Percentiles rank a stretch among this genome's conserved stretches.
phyloP scores from a whole-genome alignment of 2,329 filamentous ascomycete genomes.

The Verticillium isaacii region DNA sequence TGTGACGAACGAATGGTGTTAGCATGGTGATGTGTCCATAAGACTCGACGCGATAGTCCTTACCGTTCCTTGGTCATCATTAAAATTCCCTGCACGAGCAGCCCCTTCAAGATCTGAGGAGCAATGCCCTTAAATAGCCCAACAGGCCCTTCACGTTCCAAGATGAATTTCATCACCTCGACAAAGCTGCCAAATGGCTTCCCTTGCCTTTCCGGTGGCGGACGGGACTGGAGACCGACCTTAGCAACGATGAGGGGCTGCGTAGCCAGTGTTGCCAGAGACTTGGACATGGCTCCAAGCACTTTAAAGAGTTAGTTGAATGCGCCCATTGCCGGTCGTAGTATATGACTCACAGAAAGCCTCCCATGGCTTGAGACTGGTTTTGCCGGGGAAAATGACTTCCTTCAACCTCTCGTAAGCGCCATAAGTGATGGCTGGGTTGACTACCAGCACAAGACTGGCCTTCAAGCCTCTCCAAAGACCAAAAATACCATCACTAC shows the following conservation, averaged over 20 bases:
- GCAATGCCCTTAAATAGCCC: conserved; percentile 97
- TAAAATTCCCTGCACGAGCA: conserved; percentile 88
- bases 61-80: conserved; percentile 99
- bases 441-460: conserved; percentile 90
- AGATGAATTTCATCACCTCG: conserved; percentile 92
- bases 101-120: conserved; percentile 87
- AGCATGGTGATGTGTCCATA: background rate
- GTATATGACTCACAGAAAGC: conserved; percentile 68
- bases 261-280: conserved; percentile 83
- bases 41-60: conserved; percentile 12
- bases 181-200: conserved; percentile 91
- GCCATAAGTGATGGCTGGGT: conserved; percentile 96
- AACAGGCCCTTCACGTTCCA: conserved; percentile 76
- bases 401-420: conserved; percentile 88
- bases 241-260: conserved; percentile 97
- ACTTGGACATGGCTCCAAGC: conserved; percentile 88
- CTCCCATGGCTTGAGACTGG: conserved; percentile 73
- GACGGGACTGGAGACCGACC: conserved; percentile 90
- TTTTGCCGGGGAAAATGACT: conserved; percentile 70
- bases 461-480: conserved; percentile 96
- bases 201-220: conserved; percentile 75
- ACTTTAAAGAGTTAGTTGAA: conserved; percentile 42
- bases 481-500: conserved; percentile 83
- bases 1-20: conserved; percentile 26
- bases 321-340: background rate